Conservation (phyloP, 352 stramenopile genomes). For the Phytophthora foliorum region DNA sequence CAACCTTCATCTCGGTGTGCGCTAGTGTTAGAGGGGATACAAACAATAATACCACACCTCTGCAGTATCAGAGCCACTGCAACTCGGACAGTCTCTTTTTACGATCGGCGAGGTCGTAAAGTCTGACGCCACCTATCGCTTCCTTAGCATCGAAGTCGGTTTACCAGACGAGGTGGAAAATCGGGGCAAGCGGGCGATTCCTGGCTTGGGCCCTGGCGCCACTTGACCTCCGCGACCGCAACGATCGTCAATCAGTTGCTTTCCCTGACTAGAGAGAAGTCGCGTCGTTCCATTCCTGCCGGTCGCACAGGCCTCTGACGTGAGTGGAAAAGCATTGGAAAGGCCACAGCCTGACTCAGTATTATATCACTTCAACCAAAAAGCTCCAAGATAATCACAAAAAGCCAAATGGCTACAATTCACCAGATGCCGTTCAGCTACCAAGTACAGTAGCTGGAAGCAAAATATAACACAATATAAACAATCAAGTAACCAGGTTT, state of each 20-base stretch:
- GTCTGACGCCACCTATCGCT: neutral
- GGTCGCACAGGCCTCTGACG: conserved; percentile 11
- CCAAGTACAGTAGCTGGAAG: no score
- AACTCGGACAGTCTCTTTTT: neutral
- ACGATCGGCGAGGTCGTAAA: neutral
- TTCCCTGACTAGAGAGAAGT: neutral
- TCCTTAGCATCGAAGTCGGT: conserved; percentile 8
- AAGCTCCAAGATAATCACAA: conserved; percentile 20
- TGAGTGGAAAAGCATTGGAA: conserved; percentile 19
- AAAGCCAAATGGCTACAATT: conserved; percentile 22
- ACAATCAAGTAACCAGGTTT: no score
- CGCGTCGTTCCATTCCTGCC: conserved; percentile 25
- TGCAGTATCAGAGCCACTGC: neutral
- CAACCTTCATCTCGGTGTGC: conserved; percentile 11
- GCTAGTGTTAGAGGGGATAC: neutral
- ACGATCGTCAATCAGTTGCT: neutral
- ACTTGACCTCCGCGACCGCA: conserved; percentile 5
- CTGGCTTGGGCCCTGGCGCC: conserved; percentile 5
- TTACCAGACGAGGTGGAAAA: conserved; percentile 29
- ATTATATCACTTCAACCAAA: conserved; percentile 16
- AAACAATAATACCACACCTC: neutral
- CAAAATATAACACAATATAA: no score
- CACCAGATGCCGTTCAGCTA: neutral
- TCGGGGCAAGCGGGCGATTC: conserved; percentile 1
- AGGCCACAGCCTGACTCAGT: conserved; percentile 12